Evolutionary conservation across 495 filamentous ascomycete genomes (phyloP).

Genomic region (Trichoderma asperelloides): DNA sequence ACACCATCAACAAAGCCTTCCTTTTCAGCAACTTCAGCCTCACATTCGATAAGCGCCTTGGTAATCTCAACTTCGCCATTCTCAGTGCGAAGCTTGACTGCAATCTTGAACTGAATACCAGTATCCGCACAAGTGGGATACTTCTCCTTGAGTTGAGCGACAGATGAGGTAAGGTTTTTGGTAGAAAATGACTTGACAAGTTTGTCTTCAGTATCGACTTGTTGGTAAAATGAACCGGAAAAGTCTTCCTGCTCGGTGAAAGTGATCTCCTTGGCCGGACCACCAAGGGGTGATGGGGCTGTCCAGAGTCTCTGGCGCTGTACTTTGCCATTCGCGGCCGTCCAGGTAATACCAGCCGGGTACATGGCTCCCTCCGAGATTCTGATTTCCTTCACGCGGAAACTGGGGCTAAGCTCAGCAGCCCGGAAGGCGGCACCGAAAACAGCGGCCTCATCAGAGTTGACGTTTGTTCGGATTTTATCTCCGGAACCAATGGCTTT

Average conservation of each 20-base stretch:
- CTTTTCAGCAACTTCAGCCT: conserved; percentile 59
- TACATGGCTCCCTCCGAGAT: conserved; percentile 65
- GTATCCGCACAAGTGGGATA: conserved; percentile 59
- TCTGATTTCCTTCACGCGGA: conserved; percentile 94
- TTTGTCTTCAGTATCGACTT: conserved; percentile 41
- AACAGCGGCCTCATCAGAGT: conserved; percentile 92
- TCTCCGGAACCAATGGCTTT: conserved; percentile 56
- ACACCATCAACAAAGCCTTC: conserved; percentile 81
- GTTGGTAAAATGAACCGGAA: conserved; percentile 69
- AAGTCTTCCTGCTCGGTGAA: conserved; percentile 83
- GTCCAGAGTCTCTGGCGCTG: conserved; percentile 66
- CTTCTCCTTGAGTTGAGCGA: conserved; percentile 62
- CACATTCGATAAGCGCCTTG: conserved; percentile 72
- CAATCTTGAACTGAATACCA: conserved; percentile 73
- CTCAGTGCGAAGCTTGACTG: conserved; percentile 58
- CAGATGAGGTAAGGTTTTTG: conserved; percentile 74
- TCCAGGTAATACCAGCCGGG: conserved; percentile 65
- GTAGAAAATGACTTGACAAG: conserved; percentile 52
- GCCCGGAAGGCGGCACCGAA: conserved; percentile 95
- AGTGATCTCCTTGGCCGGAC: conserved; percentile 71
- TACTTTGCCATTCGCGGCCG: conserved; percentile 50
- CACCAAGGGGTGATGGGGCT: conserved; percentile 63
- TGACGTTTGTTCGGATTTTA: conserved; percentile 88
- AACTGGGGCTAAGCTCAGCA: conserved; percentile 81
- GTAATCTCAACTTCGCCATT: conserved; percentile 79